Evolutionary conservation across 495 filamentous ascomycete genomes (phyloP), one percentile per base, ranked within the genome.

Genomic region (Xylaria bambusicola): DNA sequence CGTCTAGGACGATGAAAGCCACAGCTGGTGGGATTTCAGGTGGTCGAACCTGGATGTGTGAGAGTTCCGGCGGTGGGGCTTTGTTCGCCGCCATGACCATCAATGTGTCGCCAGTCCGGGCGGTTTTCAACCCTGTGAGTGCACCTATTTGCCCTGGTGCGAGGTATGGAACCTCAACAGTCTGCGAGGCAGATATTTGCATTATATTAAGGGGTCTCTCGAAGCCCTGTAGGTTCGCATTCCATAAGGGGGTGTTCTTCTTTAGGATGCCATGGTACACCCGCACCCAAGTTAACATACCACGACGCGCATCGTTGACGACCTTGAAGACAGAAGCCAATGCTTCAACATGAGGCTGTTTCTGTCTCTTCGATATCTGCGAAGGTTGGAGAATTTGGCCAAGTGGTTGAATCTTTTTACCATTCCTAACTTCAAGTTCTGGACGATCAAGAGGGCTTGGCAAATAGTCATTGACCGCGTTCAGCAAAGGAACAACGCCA

Each of bases 281-380:
- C 13, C 95, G 84, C 5, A 97, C 86, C 66, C 93, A 99, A 57
- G 95, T 91, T 60, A 99, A 82, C 18, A 94, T 87, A 9, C 95
- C 95, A 12, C 91, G 86, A 47, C 86, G 85, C 12, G 88, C 75
- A 64, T 98, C 93, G 62, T 94, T 87, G 62, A 96, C 91, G 10
- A 98, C 95, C 71, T 99, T 99, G 82, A 99, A 99, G 13, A 96
- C 95, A 31, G 97, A 78, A 2, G 89, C 92, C 60, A 93, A 89
- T 41, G 86, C 85, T 54, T 87, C 82, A 15, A 96, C 73, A 21
- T 84, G 71, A 2, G 72, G 65, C 50, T 81, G 71, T 35, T 76
- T 63, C 42, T 75, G 54, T 50, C 84, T 70, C 64, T 64, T 84
- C 75, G 36, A 79, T 79, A 6, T 71, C 73, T 38, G 86, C 46